Base-by-base conservation (phyloP, 495 filamentous ascomycete species). In the Penicillium ochrochloron region DNA sequence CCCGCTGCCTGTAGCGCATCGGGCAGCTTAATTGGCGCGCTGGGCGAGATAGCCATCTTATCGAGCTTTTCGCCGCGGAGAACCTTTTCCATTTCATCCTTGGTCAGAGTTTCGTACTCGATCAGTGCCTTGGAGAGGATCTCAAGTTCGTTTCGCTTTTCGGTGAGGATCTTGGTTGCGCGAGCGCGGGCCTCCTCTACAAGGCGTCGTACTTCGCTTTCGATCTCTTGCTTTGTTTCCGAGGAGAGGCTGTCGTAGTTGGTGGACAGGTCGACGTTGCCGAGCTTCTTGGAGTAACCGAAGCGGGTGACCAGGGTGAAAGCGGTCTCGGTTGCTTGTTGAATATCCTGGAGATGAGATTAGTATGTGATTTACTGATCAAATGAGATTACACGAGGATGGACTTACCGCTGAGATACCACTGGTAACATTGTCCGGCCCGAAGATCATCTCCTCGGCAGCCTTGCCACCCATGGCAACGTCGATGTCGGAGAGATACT, bases 371-470 rank as follows among this genome's bases (percentile, higher is more conserved):
- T 33, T n/a, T 25, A 19, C 5, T 37, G 25, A 42, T 29, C 23
- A 44, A 48, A 19, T 35, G 33, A 3, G 12, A 54, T 19, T 27
- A 7, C n/a, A 19, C 2, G 14, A 23, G 44, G 63, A 39, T 54
- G 1, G 39, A 60, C 87, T 72, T 88, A 94, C 91, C 46, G 79
- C 75, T 63, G 89, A 88, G 57, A 89, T 90, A 60, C 95, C 95
- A 69, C 86, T 91, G 3, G 92, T 93, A 34, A 97, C 94, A 62
- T 92, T 87, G 52, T 97, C 93, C 21, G 86, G 74, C 4, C 95
- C 95, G 66, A 92, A 98, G 34, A 97, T 86, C 54, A 99, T 82
- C 78, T 98, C 93, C 73, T 99, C 95, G 0, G 96, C 95, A 33
- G 92, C 91, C 77, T 95, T 97, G 59, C 96, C 95, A 57, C 94